Percentiles rank a stretch among this genome's conserved stretches.
phyloP scores from a whole-genome alignment of 2,329 filamentous ascomycete species.

The Sporothrix humicola region DNA sequence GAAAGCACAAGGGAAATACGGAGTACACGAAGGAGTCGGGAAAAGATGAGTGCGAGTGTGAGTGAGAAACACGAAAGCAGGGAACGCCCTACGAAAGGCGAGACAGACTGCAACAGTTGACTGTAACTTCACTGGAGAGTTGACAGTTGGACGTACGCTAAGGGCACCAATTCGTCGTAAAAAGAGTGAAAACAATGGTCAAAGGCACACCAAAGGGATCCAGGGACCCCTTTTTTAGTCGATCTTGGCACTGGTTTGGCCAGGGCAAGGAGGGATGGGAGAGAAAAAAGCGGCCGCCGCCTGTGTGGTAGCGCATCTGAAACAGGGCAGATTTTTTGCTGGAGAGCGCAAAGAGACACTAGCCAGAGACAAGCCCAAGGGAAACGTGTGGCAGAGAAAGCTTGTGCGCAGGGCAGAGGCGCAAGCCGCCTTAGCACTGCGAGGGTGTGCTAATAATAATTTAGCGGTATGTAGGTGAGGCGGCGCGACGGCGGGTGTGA shows the following conservation, averaged over 20 bases:
- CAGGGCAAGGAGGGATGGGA: slow-evolving; percentile 17
- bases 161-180: background rate
- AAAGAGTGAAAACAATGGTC: background rate
- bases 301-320: slow-evolving; percentile 21
- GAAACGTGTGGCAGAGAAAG: slow-evolving; percentile 16
- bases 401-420: slow-evolving; percentile 25
- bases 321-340: slow-evolving; percentile 20
- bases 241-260: slow-evolving; percentile 29
- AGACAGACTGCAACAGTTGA: background rate
- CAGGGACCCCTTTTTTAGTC: slow-evolving; percentile 27
- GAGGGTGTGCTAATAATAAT: slow-evolving; percentile 19
- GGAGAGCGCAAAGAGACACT: background rate
- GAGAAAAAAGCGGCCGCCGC: slow-evolving; percentile 13
- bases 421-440: slow-evolving; percentile 15
- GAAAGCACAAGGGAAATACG: background rate
- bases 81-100: background rate
- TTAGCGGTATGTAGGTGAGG: background rate
- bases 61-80: slow-evolving; percentile 16
- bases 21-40: background rate
- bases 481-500: slow-evolving; percentile 12
- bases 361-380: slow-evolving; percentile 3
- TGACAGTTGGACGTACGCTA: background rate
- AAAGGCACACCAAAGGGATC: background rate
- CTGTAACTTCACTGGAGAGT: background rate
- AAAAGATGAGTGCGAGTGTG: background rate